These are phyloP conservation scores for Zymoseptoria tritici DNA, from an alignment of 2,329 filamentous ascomycete genomes.

Conservation along the genomic window DNA sequence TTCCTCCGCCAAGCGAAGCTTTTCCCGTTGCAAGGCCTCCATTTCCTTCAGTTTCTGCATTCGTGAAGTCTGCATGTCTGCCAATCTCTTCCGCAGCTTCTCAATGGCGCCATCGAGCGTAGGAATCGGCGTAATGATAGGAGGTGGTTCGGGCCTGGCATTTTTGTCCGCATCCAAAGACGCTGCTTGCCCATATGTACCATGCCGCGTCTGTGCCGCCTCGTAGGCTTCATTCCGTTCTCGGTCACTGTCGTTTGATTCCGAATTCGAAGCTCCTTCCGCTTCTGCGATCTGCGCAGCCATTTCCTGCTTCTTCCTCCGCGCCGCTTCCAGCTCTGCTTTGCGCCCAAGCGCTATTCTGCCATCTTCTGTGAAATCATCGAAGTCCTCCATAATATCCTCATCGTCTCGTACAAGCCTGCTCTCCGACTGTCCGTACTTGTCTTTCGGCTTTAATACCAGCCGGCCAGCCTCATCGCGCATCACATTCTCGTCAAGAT, in stretches of 20 bases:
- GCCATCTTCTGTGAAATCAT: conserved; percentile 68
- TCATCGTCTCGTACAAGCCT: conserved; percentile 80
- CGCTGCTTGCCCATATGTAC: conserved; percentile 53
- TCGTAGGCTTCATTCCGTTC: conserved; percentile 74
- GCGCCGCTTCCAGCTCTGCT: conserved; percentile 64
- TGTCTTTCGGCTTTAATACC: conserved; percentile 50
- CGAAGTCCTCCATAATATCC: conserved; percentile 86
- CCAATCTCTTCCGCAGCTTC: conserved; percentile 54
- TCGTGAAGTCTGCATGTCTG: conserved; percentile 53
- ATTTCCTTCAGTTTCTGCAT: conserved; percentile 55
- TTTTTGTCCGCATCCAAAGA: conserved; percentile 4
- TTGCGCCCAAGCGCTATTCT: conserved; percentile 69
- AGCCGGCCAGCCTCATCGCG: conserved; percentile 37
- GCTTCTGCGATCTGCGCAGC: conserved; percentile 74
- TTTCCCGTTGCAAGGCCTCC: conserved; percentile 61
- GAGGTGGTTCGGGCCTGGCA: conserved; percentile 27
- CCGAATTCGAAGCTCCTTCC: conserved; percentile 20
- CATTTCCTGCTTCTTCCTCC: conserved; percentile 64
- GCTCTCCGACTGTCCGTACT: conserved; percentile 51
- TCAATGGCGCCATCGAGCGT: conserved; percentile 61
- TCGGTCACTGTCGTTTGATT: conserved; percentile 55
- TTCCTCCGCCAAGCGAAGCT: conserved; percentile 57
- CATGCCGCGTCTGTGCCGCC: conserved; percentile 73
- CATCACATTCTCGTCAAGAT: conserved; percentile 35
- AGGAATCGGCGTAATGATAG: conserved; percentile 71